Conservation (phyloP, 1,139 yeast genomes). For the Yamadazyma atmosphaerica region DNA sequence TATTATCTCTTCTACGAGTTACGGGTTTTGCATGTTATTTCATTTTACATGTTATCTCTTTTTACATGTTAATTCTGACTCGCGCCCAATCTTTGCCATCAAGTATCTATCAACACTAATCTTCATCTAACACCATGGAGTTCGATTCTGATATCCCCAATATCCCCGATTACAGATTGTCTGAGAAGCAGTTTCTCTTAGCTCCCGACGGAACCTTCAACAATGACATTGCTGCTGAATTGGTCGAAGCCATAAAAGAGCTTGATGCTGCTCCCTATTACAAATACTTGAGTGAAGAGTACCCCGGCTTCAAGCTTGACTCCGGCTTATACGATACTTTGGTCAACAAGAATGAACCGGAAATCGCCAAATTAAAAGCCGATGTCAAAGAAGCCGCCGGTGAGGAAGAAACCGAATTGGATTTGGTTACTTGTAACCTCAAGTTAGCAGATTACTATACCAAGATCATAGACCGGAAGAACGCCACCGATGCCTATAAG, state of each 20-base stretch:
- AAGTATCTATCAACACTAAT: conserved; percentile 1
- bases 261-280: conserved; percentile 86
- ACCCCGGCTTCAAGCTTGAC: conserved; percentile 55
- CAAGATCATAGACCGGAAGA: conserved; percentile 72
- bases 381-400: conserved; percentile 74
- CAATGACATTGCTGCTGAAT: conserved; percentile 42
- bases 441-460: conserved; percentile 89
- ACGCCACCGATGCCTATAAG: conserved; percentile 70
- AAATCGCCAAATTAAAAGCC: conserved; percentile 57
- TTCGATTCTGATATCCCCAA: conserved; percentile 52
- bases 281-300: conserved; percentile 59
- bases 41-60: conserved; percentile 1
- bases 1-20: too few relatives aligned
- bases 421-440: conserved; percentile 72
- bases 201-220: conserved; percentile 27
- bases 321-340: conserved; percentile 53
- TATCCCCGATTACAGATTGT: conserved; percentile 78
- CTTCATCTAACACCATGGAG: conserved; percentile 27
- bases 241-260: conserved; percentile 54
- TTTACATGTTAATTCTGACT: neutral
- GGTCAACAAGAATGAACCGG: conserved; percentile 52
- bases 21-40: too few relatives aligned
- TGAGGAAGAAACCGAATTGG: conserved; percentile 89
- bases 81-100: neutral
- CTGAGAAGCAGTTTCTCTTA: conserved; percentile 74